phyloP scores from a whole-genome alignment of 2,329 filamentous ascomycete genomes.

The Ampelomyces quisqualis region DNA sequence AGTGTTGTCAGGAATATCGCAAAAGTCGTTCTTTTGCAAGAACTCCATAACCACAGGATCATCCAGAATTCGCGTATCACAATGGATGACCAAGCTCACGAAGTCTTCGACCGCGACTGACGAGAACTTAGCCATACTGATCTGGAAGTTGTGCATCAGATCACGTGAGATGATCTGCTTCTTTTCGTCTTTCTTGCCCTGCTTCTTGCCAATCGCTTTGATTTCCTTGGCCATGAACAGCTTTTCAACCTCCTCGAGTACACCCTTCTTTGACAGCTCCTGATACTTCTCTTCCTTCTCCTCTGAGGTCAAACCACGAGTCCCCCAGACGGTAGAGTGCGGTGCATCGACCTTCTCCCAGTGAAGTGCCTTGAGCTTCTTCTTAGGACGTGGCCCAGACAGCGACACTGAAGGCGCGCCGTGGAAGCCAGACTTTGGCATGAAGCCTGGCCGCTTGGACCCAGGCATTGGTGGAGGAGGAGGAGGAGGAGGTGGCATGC shows the following conservation, averaged over 20 bases:
- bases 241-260: constrained; percentile 95
- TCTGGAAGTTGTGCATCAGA: constrained; percentile 59
- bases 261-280: constrained; percentile 89
- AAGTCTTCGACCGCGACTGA: constrained; percentile 78
- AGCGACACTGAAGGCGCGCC: constrained; percentile 64
- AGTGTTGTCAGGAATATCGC: constrained; percentile 86
- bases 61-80: constrained; percentile 83
- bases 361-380: constrained; percentile 98
- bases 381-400: constrained; percentile 86
- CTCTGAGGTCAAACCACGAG: constrained; percentile 79
- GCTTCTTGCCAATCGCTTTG: constrained; percentile 73
- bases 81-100: constrained; percentile 92
- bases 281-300: constrained; percentile 94
- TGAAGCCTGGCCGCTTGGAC: constrained; percentile 66
- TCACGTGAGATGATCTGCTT: constrained; percentile 95
- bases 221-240: constrained; percentile 97
- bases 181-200: constrained; percentile 85
- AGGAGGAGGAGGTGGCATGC: constrained; percentile 55
- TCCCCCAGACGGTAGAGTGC: constrained; percentile 89
- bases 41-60: constrained; percentile 96
- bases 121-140: constrained; percentile 93
- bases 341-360: constrained; percentile 98
- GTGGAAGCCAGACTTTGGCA: constrained; percentile 60
- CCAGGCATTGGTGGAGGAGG: constrained; percentile 63
- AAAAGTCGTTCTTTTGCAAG: constrained; percentile 86